Evolutionary conservation across 805 yeast species (phyloP), one percentile per base, ranked within the genome.

Genomic region (Yarrowia deformans): DNA sequence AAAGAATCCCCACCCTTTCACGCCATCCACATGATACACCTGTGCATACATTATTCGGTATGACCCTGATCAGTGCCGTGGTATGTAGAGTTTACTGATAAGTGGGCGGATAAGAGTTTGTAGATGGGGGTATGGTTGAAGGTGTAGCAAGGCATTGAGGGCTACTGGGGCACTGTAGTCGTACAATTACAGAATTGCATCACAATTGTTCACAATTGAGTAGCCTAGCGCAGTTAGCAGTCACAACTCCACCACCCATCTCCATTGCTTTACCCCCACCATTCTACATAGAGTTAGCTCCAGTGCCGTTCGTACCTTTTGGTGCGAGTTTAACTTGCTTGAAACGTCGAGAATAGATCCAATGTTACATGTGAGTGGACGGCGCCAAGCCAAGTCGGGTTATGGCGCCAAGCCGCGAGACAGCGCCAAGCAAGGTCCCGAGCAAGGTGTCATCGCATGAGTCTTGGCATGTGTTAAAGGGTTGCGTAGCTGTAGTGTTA

Each of bases 91-190:
- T 54, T 54, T 40, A 48, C 52, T 48, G 42, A 35, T 52, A 35
- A 52, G 58, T 35, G 58, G 42, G 58, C 58, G 32, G 58, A 52
- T 52, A 52, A 52, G 58, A 14, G 39, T 32, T 48, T 45, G 32
- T 45, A n/a, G 46, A 39, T 39, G 4, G 42, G 3, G 42, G 14
- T 39, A 13, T 39, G 42, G 42, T 39, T 34, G 37, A 23, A 23
- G n/a, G n/a, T n/a, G n/a, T n/a, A n/a, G n/a, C n/a, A n/a, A n/a
- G n/a, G n/a, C n/a, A n/a, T n/a, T 23, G 29, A 23, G 29, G 29
- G 29, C 29, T 2, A 4, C 29, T 23, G 29, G 29, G 4, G 29
- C 4, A 23, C 29, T 23, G 29, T 23, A 23, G 4, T 23, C 29
- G 29, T 23, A 23, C 29, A 23, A 23, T 23, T 4, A 23, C 29